These are phyloP conservation scores for Acacia acuminata DNA, from an alignment of 306 rosid genomes.

Conservation along the genomic window DNA sequence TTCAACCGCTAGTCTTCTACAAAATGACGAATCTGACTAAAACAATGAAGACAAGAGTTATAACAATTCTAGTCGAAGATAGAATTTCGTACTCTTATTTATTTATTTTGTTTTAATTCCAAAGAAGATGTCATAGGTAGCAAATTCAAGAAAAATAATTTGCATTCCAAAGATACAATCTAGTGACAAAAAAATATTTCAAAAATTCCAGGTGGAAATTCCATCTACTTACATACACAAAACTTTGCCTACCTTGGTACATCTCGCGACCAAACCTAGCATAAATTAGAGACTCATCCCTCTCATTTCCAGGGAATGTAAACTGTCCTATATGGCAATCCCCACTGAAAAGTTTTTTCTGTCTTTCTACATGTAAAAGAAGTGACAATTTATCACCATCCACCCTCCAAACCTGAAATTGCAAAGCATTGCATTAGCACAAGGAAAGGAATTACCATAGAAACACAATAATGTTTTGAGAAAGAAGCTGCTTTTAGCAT, in stretches of 20 bases:
- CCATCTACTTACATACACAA: background rate
- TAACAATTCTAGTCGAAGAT: slow-evolving; percentile 1
- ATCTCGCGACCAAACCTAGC: slow-evolving; percentile 76
- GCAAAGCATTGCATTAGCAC: slow-evolving; percentile 27
- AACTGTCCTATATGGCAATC: slow-evolving; percentile 86
- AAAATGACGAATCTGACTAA: slow-evolving; percentile 9
- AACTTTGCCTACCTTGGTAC: slow-evolving; percentile 57
- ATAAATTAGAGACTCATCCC: slow-evolving; percentile 75
- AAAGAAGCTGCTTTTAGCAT: slow-evolving; percentile 64
- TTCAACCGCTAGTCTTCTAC: slow-evolving; percentile 20
- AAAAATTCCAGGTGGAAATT: slow-evolving; percentile 20
- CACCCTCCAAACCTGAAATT: slow-evolving; percentile 83
- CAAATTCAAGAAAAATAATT: slow-evolving; percentile 9
- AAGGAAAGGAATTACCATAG: slow-evolving; percentile 14
- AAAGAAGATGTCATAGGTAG: slow-evolving; percentile 5
- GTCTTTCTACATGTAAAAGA: slow-evolving; percentile 62
- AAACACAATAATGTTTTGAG: background rate
- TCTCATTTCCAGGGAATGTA: slow-evolving; percentile 68
- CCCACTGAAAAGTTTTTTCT: slow-evolving; percentile 68
- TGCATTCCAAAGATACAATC: background rate
- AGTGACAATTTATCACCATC: slow-evolving; percentile 64
- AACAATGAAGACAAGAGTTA: slow-evolving; percentile 1
- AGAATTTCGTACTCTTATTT: slow-evolving; percentile 1
- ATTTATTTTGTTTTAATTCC: slow-evolving; percentile 2
- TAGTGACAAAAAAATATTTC: too few relatives aligned